A percentile compares a stretch with the other conserved stretches of the same genome.
Conservation (phyloP, 2,329 filamentous ascomycete genomes). For the Trichoderma sp. region DNA sequence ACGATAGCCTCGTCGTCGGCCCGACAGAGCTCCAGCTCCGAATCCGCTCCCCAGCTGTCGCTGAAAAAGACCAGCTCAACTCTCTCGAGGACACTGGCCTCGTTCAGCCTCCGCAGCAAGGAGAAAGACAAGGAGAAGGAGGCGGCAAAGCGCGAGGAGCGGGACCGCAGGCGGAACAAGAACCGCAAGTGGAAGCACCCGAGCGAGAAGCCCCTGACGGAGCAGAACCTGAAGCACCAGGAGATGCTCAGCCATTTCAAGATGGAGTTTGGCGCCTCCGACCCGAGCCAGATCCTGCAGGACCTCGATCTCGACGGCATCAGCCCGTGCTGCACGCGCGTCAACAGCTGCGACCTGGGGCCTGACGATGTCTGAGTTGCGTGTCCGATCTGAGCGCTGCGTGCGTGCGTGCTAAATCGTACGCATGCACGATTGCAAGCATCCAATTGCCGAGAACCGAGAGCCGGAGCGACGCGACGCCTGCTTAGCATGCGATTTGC, state of each 20-base stretch:
- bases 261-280: constrained; percentile 49
- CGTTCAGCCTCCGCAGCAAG: constrained; percentile 34
- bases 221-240: constrained; percentile 51
- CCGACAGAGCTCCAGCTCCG: constrained; percentile 37
- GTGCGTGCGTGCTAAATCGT: neutral
- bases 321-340: constrained; percentile 50
- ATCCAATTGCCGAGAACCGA: constrained; percentile 10
- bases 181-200: constrained; percentile 42
- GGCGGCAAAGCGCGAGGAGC: constrained; percentile 35
- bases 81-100: constrained; percentile 39
- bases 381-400: neutral
- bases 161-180: constrained; percentile 36
- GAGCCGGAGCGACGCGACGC: constrained; percentile 2
- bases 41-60: constrained; percentile 33
- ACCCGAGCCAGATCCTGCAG: constrained; percentile 39
- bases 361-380: neutral
- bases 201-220: constrained; percentile 49
- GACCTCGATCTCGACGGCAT: constrained; percentile 42
- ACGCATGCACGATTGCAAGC: constrained; percentile 1
- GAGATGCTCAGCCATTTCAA: constrained; percentile 51
- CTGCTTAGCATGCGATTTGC: constrained; percentile 17
- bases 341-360: constrained; percentile 42
- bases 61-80: constrained; percentile 38
- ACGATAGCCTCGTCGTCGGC: constrained; percentile 37
- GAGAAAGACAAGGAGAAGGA: constrained; percentile 33